Evolutionary conservation across 2,329 filamentous ascomycete genomes (phyloP), one percentile per base, ranked within the genome.

Genomic region (Beauveria varroae): DNA sequence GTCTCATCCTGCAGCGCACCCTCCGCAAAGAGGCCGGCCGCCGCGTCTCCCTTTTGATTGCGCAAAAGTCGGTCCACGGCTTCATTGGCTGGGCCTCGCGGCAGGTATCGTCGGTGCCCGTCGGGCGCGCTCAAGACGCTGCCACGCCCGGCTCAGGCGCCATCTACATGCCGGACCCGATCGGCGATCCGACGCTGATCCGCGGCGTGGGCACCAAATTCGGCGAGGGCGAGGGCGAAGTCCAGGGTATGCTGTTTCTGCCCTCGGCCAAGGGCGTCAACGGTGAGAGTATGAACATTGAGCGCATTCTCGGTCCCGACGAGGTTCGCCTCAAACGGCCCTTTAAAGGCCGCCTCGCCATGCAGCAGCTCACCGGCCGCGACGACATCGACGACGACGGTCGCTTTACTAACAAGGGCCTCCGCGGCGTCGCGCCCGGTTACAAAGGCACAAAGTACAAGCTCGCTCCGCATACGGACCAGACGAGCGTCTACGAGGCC

Each of bases 31-130:
- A 97, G 77, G 89, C 92, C 60, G 87, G 89, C 66, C 90, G 95
- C 67, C 90, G 95, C 59, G 91, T 96, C 62, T 91, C 92, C 57
- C 93, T 96, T 70, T 84, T 99, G 55, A 95, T 96, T 64, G 95
- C 95, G 24, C 93, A 96, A 68, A 98, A 97, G 73, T 97, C 93
- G 2, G 96, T 98, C 76, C 86, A 91, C 69, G 87, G 93, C 72
- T 96, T 98, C 71, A 92, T 99, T 69, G 95, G 95, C 47, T 88
- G 88, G 79, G 84, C 91, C 66, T 93, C 95, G 28, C 84, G 90
- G 57, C 85, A 91, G 72, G 90, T 93, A 56, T 93, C 95, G 43
- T 89, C 91, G 7, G 90, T 99, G 24, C 91, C 93, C n/a, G 95
- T 99, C 57, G 91, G 92, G 60, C 85, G 95, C 68, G 92, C 95